Base-by-base conservation (phyloP, 306 rosid genomes). In the Medicago truncatula region DNA sequence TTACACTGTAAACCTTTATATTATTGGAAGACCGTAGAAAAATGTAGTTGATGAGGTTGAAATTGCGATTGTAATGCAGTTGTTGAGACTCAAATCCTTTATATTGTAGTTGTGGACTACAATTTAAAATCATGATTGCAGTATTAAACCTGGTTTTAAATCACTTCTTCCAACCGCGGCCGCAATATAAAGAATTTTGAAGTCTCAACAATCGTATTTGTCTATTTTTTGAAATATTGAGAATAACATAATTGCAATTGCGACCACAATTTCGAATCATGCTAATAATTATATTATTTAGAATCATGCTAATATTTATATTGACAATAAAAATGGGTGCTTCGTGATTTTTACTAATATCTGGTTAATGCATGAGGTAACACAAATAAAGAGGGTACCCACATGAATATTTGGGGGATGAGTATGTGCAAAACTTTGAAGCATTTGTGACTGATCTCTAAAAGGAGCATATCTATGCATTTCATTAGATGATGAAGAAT, bases 371-470 rank as follows among this genome's bases (percentile, higher is more conserved):
- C 20, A 39, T n/a, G 61, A 76, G 61, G 1, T 54, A 15, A 70
- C 43, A 68, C 11, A 4, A 68, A 41, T 76, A 34, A 49, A 65
- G 62, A 18, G 31, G 21, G 21, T 65, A 77, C 92, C 80, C 84
- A 96, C 97, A 50, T 80, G 91, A 79, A 84, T 84, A 86, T 83
- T 86, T 39, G 88, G 86, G 14, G 87, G 61, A 73, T 83, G 80
- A 76, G 83, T 36, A 25, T 83, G 85, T 4, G 81, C 70, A 73
- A 83, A 82, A 88, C 70, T 77, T 21, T 67, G 88, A 83, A 81
- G 84, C 85, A 83, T 58, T 43, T 83, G 93, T 43, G 78, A 76
- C 34, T 58, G 64, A 58, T 78, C 87, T 61, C 79, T 80, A 75
- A 85, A 86, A 39, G 88, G 95, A 17, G 82, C 82, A 60, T 80